phyloP scores from a whole-genome alignment of 108 stramenopile genomes.

The Cyclotella distinguenda region DNA sequence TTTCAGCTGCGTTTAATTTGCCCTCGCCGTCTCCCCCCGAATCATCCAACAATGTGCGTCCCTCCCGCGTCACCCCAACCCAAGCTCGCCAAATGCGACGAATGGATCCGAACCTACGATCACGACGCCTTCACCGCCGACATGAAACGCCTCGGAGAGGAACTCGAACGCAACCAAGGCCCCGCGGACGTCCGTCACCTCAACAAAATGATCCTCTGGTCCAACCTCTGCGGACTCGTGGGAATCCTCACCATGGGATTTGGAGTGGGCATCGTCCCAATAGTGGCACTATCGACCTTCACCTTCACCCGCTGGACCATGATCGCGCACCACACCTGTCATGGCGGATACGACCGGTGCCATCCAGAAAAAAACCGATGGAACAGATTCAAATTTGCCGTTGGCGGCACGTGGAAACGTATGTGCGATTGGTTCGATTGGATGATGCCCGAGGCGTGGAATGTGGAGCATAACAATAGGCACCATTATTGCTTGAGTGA shows the following conservation, averaged over 20 bases:
- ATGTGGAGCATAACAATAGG: conserved; percentile 90
- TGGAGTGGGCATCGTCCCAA: conserved; percentile 49
- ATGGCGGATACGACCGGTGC: conserved; percentile 82
- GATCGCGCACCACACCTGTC: conserved; percentile 90
- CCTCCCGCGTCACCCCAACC: conserved; percentile 13
- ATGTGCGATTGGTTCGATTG: conserved; percentile 85
- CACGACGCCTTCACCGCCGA: conserved; percentile 78
- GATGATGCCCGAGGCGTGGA: conserved; percentile 94
- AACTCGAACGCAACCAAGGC: conserved; percentile 76
- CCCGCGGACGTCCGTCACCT: conserved; percentile 84
- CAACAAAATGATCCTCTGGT: conserved; percentile 87
- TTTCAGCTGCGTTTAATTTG: too few relatives aligned
- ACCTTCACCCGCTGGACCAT: conserved; percentile 84
- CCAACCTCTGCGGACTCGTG: conserved; percentile 68
- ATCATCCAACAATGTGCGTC: conserved; percentile 29
- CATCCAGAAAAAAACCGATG: conserved; percentile 73
- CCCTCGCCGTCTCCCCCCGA: too few relatives aligned
- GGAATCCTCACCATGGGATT: conserved; percentile 67
- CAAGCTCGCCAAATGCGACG: conserved; percentile 54
- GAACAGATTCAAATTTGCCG: conserved; percentile 78
- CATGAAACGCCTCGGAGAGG: conserved; percentile 74
- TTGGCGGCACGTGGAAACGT: conserved; percentile 65
- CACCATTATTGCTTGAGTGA: conserved; percentile 88
- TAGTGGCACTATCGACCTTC: conserved; percentile 65
- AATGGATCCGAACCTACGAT: conserved; percentile 83